Conservation (phyloP, 148 eudicot genomes). For the Salicornia ramosissima region DNA sequence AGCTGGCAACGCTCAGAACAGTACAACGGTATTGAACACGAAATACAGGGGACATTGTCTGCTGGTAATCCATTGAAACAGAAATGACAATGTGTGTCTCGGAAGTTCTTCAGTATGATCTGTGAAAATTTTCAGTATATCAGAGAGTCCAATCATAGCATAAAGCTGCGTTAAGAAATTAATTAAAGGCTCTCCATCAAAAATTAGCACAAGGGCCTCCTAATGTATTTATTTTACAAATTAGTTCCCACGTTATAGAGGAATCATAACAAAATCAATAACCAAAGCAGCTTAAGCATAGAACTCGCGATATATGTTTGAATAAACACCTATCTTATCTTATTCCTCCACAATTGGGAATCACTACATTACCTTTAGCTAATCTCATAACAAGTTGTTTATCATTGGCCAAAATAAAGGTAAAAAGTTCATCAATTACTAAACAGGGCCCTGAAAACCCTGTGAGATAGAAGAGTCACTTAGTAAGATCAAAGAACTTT, state of each 20-base stretch:
- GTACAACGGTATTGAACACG: conserved; percentile 73
- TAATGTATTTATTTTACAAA: neutral
- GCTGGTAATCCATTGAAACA: conserved; percentile 79
- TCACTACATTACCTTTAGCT: neutral
- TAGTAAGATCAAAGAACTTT: neutral
- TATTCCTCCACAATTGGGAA: neutral
- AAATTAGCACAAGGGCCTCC: neutral
- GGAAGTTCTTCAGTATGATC: conserved; percentile 73
- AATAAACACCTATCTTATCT: neutral
- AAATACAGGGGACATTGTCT: conserved; percentile 71
- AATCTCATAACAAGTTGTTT: neutral
- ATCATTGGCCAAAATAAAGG: neutral
- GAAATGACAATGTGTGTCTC: conserved; percentile 90
- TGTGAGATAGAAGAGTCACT: neutral
- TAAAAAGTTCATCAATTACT: neutral
- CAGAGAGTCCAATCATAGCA: conserved; percentile 16
- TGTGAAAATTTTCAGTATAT: conserved; percentile 30
- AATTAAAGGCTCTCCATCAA: neutral
- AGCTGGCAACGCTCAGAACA: conserved; percentile 66
- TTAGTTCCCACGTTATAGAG: neutral
- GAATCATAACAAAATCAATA: neutral
- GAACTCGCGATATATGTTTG: neutral
- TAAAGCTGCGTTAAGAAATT: neutral
- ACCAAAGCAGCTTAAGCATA: neutral
- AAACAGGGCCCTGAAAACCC: neutral